Percentiles rank a stretch among this genome's conserved stretches.
Evolutionary conservation across 2,329 filamentous ascomycete species (phyloP).

Genomic region (Colletotrichum liaoningense): DNA sequence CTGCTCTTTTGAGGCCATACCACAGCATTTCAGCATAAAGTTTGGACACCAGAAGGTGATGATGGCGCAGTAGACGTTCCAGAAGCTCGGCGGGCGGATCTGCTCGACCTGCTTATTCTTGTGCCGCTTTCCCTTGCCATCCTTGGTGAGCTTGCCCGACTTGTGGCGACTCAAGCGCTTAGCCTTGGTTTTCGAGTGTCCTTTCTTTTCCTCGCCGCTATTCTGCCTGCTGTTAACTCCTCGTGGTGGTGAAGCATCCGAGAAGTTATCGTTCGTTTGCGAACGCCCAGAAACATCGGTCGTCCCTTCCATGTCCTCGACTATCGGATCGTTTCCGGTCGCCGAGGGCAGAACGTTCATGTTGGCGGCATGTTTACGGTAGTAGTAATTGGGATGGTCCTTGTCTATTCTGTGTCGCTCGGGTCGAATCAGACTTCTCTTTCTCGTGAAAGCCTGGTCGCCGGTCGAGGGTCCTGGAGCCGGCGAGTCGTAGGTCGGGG

Average conservation of each 20-base stretch:
- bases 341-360: conserved; percentile 92
- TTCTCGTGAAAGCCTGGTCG: conserved; percentile 66
- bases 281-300: conserved; percentile 62
- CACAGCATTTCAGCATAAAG: conserved; percentile 85
- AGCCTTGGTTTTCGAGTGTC: conserved; percentile 42
- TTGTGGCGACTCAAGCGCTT: conserved; percentile 55
- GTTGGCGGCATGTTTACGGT: conserved; percentile 92
- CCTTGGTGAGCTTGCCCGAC: conserved; percentile 74
- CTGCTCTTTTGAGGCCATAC: conserved; percentile 86
- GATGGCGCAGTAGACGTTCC: conserved; percentile 95
- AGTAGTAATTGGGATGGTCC: conserved; percentile 95
- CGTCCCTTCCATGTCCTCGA: conserved; percentile 80
- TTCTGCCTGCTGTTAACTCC: conserved; percentile 44
- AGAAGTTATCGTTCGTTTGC: conserved; percentile 55
- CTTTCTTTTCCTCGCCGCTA: conserved; percentile 53
- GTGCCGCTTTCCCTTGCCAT: conserved; percentile 59
- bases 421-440: conserved; percentile 89
- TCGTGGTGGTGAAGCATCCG: conserved; percentile 52
- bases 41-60: conserved; percentile 96
- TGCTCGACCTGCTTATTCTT: conserved; percentile 65
- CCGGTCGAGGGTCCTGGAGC: conserved; percentile 22
- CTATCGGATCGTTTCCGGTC: conserved; percentile 89
- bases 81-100: conserved; percentile 84
- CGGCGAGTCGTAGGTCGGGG: conserved; percentile 56
- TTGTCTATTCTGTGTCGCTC: conserved; percentile 87